A percentile compares a stretch with the other conserved stretches of the same genome.
These are phyloP conservation scores for Solanum pennellii DNA, from an alignment of 257 asterid genomes.

Conservation along the genomic window DNA sequence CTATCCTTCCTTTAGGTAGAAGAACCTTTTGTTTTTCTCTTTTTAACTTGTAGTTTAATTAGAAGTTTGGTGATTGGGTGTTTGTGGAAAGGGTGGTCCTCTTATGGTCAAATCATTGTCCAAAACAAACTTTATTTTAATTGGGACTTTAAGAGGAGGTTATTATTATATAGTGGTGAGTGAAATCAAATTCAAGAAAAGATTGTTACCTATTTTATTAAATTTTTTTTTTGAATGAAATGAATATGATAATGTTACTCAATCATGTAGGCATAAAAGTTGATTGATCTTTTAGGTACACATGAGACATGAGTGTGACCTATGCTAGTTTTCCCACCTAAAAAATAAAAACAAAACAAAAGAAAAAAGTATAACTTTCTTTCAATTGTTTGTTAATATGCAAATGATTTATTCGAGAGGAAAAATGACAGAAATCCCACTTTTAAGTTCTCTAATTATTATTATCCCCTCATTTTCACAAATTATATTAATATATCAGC, in stretches of 20 bases:
- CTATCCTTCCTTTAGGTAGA: not conserved
- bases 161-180: not conserved
- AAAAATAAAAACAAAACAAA: not conserved
- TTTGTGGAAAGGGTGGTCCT: not conserved
- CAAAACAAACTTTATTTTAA: constrained; percentile 20
- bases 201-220: not conserved
- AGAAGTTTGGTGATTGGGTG: not conserved
- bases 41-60: not conserved
- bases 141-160: not conserved
- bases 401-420: not conserved
- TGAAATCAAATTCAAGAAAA: not conserved
- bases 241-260: constrained; percentile 10
- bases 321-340: constrained; percentile 2
- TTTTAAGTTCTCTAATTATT: too few relatives aligned
- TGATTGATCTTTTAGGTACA: constrained; percentile 23
- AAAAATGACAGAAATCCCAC: too few relatives aligned
- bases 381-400: not conserved
- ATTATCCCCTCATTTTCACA: too few relatives aligned
- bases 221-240: not conserved
- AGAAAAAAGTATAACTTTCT: not conserved
- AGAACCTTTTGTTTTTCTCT: not conserved
- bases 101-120: constrained; percentile 2
- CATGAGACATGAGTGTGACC: constrained; percentile 16
- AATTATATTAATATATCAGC: too few relatives aligned
- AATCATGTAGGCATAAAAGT: constrained; percentile 15